Base-by-base conservation (phyloP, 2,329 filamentous ascomycete genomes). In the Dissoconium aciculare region DNA sequence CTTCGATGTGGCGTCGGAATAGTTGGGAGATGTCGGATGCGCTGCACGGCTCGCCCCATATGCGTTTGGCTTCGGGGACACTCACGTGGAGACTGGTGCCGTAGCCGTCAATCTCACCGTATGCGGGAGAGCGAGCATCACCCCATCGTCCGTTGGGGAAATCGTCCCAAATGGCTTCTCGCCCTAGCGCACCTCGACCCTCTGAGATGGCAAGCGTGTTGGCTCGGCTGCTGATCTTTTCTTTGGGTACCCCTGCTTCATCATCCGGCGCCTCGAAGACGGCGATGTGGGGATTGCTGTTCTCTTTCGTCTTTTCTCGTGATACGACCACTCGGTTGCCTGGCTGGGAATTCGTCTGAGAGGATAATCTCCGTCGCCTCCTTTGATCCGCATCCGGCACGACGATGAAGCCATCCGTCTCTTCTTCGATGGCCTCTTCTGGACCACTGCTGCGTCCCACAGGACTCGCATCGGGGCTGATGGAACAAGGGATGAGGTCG, bases 161-260 rank as follows among this genome's bases (percentile, higher is more conserved):
- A 47, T 98, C 89, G 49, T 98, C 89, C 89, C 89, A 98, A 1
- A 89, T 98, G 17, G 89, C 89, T 63, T 95, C 87, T 29, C 89
- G 71, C 8, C 87, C 89, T 5, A 94, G 64, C 3, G 79, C 69
- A 14, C 87, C 89, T 49, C 93, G 79, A 4, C 89, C 87, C 59
- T 95, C 87, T 0, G 85, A 93, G 35, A 94, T 94, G 15, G 85
- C 83, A 6, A 95, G 68, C 1, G 83, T 89, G 53, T 85, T 87
- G 34, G 78, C 77, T 31, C 85, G 71, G 17, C 49, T 51, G 52
- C 87, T 85, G 47, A 87, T 60, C 33, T 45, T 71, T 43, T 74
- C 74, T 3, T 70, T 69, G 1, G 74, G 81, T n/a, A 85, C 60
- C 11, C 77, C 80, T 4, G 81, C 83, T 49, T 89, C 81, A 21